Base-by-base conservation (phyloP, 495 filamentous ascomycete genomes). In the Hypoxylon lenormandii region DNA sequence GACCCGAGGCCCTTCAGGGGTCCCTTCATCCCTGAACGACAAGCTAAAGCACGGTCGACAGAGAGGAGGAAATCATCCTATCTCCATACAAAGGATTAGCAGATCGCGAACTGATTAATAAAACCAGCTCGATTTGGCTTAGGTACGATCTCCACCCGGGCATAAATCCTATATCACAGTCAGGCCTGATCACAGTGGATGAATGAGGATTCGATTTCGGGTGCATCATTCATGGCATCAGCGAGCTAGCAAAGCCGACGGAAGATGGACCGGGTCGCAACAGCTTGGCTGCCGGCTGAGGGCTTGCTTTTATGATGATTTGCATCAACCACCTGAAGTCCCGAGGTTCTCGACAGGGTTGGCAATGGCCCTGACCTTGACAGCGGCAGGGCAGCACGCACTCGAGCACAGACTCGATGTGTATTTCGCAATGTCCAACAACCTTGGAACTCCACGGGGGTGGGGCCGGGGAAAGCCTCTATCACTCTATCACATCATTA, bases 271-370 rank as follows among this genome's bases (percentile, higher is more conserved):
- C 68, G 68, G 68, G 68, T 66, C 68, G 62, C 53, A 63, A 66
- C 68, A 72, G 69, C 69, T 67, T 72, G 69, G 69, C 63, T 67
- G 64, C 69, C 69, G 69, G 61, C 18, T 61, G 21, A 30, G 56
- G 61, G 56, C 59, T 64, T 69, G 66, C 55, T 69, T 69, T 66
- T 66, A 66, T 68, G 65, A 68, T 68, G 69, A 72, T 72, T 64
- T 72, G 69, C 69, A 72, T 68, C 69, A 45, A 52, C 30, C 28
- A 12, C 40, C 58, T 33, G 30, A 8, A 33, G 4, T 33, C 30
- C 30, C 30, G 30, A 33, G 10, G 30, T 33, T 33, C 30, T 64
- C 13, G 69, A 59, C 69, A 72, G 54, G 63, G 63, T 67, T 67
- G 43, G 46, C 56, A 49, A 46, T 55, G 61, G 26, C 3, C 26